Evolutionary conservation across 1,284 basidiomycete species (phyloP), one percentile per base, ranked within the genome.

Genomic region (Trametes sp.): DNA sequence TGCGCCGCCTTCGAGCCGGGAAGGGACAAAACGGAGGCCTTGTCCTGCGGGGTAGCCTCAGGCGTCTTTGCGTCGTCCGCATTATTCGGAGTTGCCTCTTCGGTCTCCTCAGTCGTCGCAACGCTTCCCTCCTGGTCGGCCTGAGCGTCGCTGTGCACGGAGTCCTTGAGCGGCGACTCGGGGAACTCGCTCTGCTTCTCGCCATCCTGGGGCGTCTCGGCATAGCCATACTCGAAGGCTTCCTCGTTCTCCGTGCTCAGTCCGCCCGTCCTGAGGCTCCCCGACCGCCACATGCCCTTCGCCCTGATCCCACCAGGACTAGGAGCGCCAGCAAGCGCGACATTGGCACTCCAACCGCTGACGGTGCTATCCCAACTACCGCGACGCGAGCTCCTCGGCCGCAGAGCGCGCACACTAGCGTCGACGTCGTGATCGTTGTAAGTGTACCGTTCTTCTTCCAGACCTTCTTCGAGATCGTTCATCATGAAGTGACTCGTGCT

Each of bases 351-450:
- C 92, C 92, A 94, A 50, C 89, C 83, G 70, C 92, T 93, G 16
- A 83, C 87, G 73, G 91, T 89, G 70, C 92, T 94, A 67, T 90
- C 92, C 92, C 92, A 94, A 67, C 92, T 94, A 3, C 89, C 88
- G 67, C 92, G 82, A 69, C 92, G 82, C 10, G 91, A 92, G 76
- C 92, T 93, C 57, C 92, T 80, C 3, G 92, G 92, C 59, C 93
- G 79, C 66, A 94, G 77, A 23, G 92, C 92, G 11, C 92, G 84
- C 42, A 94, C 84, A 70, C 93, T 94, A 2, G 92, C 92, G 69
- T 90, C 87, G 10, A 86, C 82, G 65, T 93, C 90, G 38, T 87
- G 81, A 61, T 88, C 87, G 33, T 70, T 73, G 62, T 89, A 87
- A 29, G 69, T 73, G 62, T 89, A 87, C 7, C 70, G 69, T 23